Percentiles rank a stretch among this genome's conserved stretches.
Conservation (phyloP, 108 stramenopile genomes). For the Schizochytrium sp. region DNA sequence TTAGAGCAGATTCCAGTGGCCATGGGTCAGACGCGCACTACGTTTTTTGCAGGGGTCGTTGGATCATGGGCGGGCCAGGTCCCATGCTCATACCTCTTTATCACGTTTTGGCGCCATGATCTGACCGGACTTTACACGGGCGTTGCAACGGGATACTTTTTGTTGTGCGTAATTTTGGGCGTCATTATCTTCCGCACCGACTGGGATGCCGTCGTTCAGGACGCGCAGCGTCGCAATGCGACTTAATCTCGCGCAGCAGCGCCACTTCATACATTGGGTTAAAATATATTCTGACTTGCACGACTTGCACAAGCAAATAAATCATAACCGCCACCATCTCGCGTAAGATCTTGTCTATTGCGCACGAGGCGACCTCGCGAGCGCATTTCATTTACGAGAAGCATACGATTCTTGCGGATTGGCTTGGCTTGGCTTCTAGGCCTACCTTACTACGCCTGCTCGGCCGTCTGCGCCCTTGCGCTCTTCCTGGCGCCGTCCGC, state of each 20-base stretch:
- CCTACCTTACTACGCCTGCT: neutral
- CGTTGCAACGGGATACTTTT: constrained; percentile 45
- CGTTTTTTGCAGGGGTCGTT: constrained; percentile 60
- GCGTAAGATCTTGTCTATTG: too few species aligned
- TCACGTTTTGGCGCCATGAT: constrained; percentile 59
- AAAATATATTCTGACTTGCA: neutral
- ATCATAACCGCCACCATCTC: too few species aligned
- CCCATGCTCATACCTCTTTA: constrained; percentile 58
- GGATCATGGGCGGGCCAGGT: constrained; percentile 55
- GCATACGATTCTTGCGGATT: neutral
- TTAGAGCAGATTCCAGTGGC: constrained; percentile 63
- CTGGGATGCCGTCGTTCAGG: neutral
- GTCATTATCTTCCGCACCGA: neutral
- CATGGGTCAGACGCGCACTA: constrained; percentile 61
- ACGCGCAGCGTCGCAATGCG: constrained; percentile 10
- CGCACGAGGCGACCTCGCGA: too few species aligned
- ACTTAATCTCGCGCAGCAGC: too few species aligned
- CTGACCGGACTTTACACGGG: constrained; percentile 62
- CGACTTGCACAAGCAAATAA: neutral
- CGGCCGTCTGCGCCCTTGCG: neutral
- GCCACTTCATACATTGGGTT: too few species aligned
- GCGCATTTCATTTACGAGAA: too few species aligned
- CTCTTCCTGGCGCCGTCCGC: neutral
- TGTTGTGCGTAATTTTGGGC: neutral
- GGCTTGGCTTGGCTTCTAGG: neutral